A percentile compares a stretch with the other conserved stretches of the same genome.
phyloP scores from a whole-genome alignment of 2,329 filamentous ascomycete genomes.

The Phyllosticta paracitricarpa region DNA sequence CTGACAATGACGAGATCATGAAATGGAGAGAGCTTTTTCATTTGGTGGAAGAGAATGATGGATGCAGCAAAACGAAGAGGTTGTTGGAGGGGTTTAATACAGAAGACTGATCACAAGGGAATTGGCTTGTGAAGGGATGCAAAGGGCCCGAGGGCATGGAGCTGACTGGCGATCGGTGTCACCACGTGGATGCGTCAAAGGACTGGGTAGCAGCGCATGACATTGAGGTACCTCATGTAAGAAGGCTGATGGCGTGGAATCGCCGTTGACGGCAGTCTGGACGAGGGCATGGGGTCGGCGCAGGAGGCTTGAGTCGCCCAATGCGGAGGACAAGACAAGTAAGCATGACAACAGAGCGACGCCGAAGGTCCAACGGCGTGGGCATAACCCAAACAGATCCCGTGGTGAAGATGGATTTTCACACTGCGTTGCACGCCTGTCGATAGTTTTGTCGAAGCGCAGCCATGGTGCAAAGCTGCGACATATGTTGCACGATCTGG shows the following conservation, averaged over 20 bases:
- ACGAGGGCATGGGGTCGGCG: not conserved
- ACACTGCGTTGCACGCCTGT: not conserved
- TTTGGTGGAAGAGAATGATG: not conserved
- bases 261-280: not conserved
- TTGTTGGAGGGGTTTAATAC: not conserved
- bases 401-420: not conserved
- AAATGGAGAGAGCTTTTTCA: not conserved
- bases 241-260: not conserved
- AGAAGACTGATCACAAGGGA: not conserved
- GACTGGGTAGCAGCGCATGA: conserved; percentile 4
- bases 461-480: not conserved
- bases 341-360: not conserved
- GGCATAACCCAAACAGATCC: not conserved
- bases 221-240: not conserved
- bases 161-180: not conserved
- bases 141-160: not conserved
- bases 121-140: conserved; percentile 4
- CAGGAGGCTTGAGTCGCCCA: not conserved
- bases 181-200: not conserved
- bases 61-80: not conserved
- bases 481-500: not conserved
- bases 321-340: not conserved
- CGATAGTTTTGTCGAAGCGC: not conserved
- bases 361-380: not conserved
- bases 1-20: conserved; percentile 3